Percentiles rank a stretch among this genome's conserved stretches.
These are phyloP conservation scores for Seiridium unicorne DNA, from an alignment of 2,329 filamentous ascomycete species.

Conservation along the genomic window DNA sequence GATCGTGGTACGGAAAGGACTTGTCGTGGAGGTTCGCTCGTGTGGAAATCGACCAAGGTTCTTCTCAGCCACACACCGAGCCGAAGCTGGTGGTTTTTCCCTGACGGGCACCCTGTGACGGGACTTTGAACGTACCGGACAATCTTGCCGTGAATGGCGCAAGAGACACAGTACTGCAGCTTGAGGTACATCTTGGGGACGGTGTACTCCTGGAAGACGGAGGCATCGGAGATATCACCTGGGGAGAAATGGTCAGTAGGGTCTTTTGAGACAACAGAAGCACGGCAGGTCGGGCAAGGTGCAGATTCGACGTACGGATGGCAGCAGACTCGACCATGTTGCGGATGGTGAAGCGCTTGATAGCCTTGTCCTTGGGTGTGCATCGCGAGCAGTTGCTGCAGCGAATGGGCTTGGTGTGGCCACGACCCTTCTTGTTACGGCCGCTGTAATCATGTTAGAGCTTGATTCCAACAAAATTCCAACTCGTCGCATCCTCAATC, in stretches of 20 bases:
- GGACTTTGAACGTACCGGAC: slow-evolving; percentile 79
- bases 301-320: slow-evolving; percentile 76
- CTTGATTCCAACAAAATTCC: neutral
- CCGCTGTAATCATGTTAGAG: slow-evolving; percentile 56
- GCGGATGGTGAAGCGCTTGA: slow-evolving; percentile 99
- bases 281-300: slow-evolving; percentile 6
- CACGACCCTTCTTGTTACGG: slow-evolving; percentile 99
- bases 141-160: slow-evolving; percentile 99
- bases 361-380: slow-evolving; percentile 99
- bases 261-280: slow-evolving; percentile 1
- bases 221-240: slow-evolving; percentile 99
- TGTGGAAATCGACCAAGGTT: slow-evolving; percentile 55
- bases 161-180: slow-evolving; percentile 99
- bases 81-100: slow-evolving; percentile 52
- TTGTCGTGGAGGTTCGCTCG: slow-evolving; percentile 18
- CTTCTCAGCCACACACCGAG: slow-evolving; percentile 47
- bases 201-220: slow-evolving; percentile 98
- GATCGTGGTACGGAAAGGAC: slow-evolving; percentile 17
- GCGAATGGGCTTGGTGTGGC: slow-evolving; percentile 98
- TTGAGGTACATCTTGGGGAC: slow-evolving; percentile 99
- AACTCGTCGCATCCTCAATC: slow-evolving; percentile 2
- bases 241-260: slow-evolving; percentile 11
- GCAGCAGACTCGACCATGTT: slow-evolving; percentile 99
- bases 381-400: slow-evolving; percentile 74
- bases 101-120: slow-evolving; percentile 34